Evolutionary conservation across 495 filamentous ascomycete species (phyloP).

Genomic region (Hypoxylon fragiforme): DNA sequence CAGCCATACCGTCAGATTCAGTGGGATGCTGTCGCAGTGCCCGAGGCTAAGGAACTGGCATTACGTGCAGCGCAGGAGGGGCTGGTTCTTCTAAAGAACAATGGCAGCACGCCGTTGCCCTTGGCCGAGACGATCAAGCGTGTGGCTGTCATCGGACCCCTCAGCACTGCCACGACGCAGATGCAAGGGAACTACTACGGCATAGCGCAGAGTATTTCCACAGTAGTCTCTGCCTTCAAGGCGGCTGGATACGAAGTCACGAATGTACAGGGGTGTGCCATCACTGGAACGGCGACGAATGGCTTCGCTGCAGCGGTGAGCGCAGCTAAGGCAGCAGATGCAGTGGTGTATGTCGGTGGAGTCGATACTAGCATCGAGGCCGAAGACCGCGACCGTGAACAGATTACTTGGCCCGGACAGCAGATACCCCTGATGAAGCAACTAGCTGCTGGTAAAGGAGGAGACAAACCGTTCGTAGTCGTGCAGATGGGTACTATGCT

Average conservation of each 20-base stretch:
- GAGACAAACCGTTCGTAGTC: conserved; percentile 47
- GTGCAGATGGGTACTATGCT: conserved; percentile 58
- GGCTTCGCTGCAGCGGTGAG: conserved; percentile 41
- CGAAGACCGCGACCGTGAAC: conserved; percentile 46
- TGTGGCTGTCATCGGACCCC: conserved; percentile 62
- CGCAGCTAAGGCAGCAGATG: conserved; percentile 44
- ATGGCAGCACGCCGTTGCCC: conserved; percentile 53
- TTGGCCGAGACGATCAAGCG: conserved; percentile 44
- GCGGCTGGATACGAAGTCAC: conserved; percentile 50
- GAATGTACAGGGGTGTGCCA: conserved; percentile 52
- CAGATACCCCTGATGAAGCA: conserved; percentile 47
- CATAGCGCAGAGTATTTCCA: conserved; percentile 58
- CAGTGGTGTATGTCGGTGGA: conserved; percentile 50
- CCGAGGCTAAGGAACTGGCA: conserved; percentile 57
- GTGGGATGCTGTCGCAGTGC: conserved; percentile 56
- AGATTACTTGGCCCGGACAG: conserved; percentile 48
- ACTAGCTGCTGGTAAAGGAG: conserved; percentile 39
- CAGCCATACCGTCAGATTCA: conserved; percentile 54
- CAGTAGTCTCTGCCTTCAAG: conserved; percentile 55
- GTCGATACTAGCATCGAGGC: conserved; percentile 46
- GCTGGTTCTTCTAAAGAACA: conserved; percentile 65
- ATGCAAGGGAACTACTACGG: conserved; percentile 67
- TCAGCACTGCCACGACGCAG: conserved; percentile 61
- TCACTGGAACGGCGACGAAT: conserved; percentile 43
- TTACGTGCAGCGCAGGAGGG: conserved; percentile 62